Percentiles rank a stretch among this genome's conserved stretches.
Conservation (phyloP, 257 asterid species). For the Gardenia jasminoides region DNA sequence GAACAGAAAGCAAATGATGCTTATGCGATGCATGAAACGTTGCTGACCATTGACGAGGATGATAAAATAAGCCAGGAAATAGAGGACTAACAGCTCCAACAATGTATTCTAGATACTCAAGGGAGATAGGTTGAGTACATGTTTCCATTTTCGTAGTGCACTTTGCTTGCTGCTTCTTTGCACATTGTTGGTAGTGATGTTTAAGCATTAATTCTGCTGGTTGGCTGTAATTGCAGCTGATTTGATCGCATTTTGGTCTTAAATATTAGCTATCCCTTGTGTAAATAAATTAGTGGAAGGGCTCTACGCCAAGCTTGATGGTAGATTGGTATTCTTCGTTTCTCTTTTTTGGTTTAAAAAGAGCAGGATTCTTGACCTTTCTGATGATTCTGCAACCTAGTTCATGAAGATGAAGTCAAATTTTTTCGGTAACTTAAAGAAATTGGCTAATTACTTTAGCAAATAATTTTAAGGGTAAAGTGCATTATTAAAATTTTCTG, state of each 20-base stretch:
- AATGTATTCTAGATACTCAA: conserved; percentile 21
- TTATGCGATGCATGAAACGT: conserved; percentile 30
- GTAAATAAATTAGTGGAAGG: conserved; percentile 9
- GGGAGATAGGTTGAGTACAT: conserved; percentile 31
- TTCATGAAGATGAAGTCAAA: neutral
- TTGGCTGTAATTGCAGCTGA: neutral
- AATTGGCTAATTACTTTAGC: neutral
- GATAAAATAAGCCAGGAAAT: conserved; percentile 10
- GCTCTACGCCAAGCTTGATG: neutral
- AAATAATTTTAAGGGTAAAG: too few species aligned
- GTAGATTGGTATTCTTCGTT: neutral
- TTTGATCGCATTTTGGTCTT: neutral
- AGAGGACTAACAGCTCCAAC: conserved; percentile 18
- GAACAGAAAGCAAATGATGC: conserved; percentile 39
- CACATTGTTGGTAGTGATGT: neutral
- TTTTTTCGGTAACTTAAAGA: neutral
- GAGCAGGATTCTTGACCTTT: neutral
- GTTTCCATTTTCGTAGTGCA: neutral
- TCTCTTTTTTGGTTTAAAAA: neutral
- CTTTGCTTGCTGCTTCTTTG: neutral
- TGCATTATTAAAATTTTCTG: too few species aligned
- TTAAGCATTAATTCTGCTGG: neutral
- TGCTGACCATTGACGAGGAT: conserved; percentile 34
- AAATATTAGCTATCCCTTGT: neutral
- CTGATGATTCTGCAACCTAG: neutral